phyloP scores from a whole-genome alignment of 1,284 basidiomycete species.

The Chondrostereum purpureum region DNA sequence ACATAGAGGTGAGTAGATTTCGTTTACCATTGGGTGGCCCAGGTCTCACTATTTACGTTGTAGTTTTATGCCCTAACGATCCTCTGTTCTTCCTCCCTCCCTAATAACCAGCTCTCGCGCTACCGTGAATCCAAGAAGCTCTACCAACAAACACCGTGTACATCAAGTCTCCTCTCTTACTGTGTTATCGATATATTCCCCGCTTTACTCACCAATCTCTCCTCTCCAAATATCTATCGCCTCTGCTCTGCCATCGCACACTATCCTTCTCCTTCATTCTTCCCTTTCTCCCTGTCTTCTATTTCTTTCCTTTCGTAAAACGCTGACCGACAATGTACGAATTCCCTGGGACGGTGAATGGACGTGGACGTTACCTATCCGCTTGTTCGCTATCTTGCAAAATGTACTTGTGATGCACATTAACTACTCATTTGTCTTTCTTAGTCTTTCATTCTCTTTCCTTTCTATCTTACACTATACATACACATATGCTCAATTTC shows the following conservation, averaged over 20 bases:
- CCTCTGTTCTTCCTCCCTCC: neutral
- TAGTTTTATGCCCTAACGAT: constrained; percentile 13
- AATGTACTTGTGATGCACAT: constrained; percentile 37
- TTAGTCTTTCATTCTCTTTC: constrained; percentile 4
- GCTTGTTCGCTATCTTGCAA: constrained; percentile 45
- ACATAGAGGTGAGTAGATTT: constrained; percentile 1
- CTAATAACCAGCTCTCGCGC: neutral
- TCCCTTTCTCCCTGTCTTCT: constrained; percentile 21
- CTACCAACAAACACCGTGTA: neutral
- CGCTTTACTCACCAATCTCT: neutral
- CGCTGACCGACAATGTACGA: constrained; percentile 25
- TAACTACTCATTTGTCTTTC: too few species aligned
- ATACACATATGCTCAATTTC: constrained; percentile 14
- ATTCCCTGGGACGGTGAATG: constrained; percentile 58
- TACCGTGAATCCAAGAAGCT: neutral
- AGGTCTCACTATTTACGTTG: too few species aligned
- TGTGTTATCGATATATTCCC: neutral
- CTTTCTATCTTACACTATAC: constrained; percentile 18
- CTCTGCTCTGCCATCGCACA: constrained; percentile 9
- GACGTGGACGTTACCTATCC: constrained; percentile 54
- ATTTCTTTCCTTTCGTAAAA: constrained; percentile 18
- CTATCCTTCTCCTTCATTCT: constrained; percentile 12
- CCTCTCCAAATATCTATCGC: constrained; percentile 2
- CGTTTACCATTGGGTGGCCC: too few species aligned
- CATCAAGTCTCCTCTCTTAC: neutral